Percentiles rank a stretch among this genome's conserved stretches.
These are phyloP conservation scores for Breynia disticha DNA, from an alignment of 441 rosid species.

Conservation along the genomic window DNA sequence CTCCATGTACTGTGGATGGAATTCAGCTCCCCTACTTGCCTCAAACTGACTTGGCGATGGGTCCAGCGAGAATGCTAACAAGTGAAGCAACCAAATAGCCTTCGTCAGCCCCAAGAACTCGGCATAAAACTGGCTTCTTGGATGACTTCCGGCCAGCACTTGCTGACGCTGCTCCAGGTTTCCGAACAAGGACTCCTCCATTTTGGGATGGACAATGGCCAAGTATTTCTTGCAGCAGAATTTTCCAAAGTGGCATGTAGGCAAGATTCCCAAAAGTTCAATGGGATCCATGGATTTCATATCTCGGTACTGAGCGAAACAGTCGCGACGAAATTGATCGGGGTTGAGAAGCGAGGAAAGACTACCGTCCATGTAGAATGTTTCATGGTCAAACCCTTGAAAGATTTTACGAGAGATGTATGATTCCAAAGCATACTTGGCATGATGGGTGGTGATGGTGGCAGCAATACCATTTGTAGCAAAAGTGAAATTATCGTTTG, in stretches of 20 bases:
- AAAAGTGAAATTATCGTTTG: slow-evolving; percentile 21
- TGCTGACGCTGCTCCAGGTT: slow-evolving; percentile 59
- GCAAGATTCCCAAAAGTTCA: slow-evolving; percentile 83
- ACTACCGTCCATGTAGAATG: slow-evolving; percentile 93
- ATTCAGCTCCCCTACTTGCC: slow-evolving; percentile 80
- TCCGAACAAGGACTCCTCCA: slow-evolving; percentile 93
- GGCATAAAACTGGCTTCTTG: slow-evolving; percentile 71
- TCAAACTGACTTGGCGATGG: slow-evolving; percentile 79
- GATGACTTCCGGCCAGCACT: slow-evolving; percentile 63
- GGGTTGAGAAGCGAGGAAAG: slow-evolving; percentile 82
- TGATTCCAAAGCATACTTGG: slow-evolving; percentile 76
- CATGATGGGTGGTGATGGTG: slow-evolving; percentile 53
- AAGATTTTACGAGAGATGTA: slow-evolving; percentile 65
- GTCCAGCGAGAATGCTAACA: slow-evolving; percentile 82
- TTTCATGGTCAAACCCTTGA: slow-evolving; percentile 90
- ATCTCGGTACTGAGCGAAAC: slow-evolving; percentile 77
- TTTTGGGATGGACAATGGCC: slow-evolving; percentile 71
- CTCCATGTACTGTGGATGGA: slow-evolving; percentile 77
- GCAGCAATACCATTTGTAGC: slow-evolving; percentile 25
- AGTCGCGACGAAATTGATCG: slow-evolving; percentile 68
- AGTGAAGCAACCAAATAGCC: slow-evolving; percentile 84
- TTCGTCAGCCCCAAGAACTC: slow-evolving; percentile 73
- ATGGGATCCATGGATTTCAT: slow-evolving; percentile 95
- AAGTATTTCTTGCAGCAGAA: slow-evolving; percentile 81
- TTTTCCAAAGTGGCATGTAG: slow-evolving; percentile 78